phyloP scores from a whole-genome alignment of 257 asterid genomes.

The Solanum corneliomulleri region DNA sequence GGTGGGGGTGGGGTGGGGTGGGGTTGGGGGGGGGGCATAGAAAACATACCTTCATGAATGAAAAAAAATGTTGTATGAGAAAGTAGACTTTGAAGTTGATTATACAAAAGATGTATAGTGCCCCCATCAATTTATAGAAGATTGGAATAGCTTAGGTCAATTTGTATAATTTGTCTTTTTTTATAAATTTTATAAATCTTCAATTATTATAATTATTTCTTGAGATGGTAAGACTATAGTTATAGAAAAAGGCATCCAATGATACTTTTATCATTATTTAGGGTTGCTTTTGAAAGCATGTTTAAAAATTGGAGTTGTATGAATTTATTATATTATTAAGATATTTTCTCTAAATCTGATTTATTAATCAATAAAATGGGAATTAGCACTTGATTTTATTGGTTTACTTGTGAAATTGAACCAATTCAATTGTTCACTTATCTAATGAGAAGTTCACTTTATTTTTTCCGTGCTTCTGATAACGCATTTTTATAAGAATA shows the following conservation, averaged over 20 bases:
- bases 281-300: neutral
- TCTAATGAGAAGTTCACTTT: neutral
- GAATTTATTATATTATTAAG: neutral
- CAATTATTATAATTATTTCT: neutral
- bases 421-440: neutral
- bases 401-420: too few species aligned
- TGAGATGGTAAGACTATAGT: neutral
- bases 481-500: too few species aligned
- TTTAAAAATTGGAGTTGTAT: neutral
- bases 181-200: neutral
- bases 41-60: neutral
- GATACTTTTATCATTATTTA: neutral
- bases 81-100: neutral
- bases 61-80: neutral
- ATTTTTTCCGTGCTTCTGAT: rapidly evolving
- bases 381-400: neutral
- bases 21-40: too few species aligned
- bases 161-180: neutral
- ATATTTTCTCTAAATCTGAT: neutral
- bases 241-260: neutral
- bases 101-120: neutral
- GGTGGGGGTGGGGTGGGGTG: rapidly evolving
- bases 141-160: neutral
- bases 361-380: neutral
- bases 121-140: neutral